phyloP scores from a whole-genome alignment of 768 basidiomycete species.

The Ramaria sp. region DNA sequence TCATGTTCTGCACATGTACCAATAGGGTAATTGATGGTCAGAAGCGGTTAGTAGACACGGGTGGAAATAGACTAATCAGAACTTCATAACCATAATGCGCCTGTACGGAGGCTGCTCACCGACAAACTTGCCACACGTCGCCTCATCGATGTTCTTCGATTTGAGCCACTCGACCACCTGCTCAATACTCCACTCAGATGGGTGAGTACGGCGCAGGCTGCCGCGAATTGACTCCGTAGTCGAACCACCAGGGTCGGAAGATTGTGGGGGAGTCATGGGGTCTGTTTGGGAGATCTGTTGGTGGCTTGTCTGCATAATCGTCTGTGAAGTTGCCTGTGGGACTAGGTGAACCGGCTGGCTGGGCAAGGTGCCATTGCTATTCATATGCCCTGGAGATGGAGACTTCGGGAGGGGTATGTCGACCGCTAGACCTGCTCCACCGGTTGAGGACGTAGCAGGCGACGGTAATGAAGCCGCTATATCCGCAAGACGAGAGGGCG shows the following conservation, averaged over 20 bases:
- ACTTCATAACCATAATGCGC: too few species aligned
- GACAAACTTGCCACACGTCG: slow-evolving; percentile 75
- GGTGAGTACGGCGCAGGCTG: slow-evolving; percentile 21
- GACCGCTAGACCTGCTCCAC: neutral
- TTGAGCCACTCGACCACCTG: slow-evolving; percentile 87
- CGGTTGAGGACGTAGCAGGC: slow-evolving; percentile 7
- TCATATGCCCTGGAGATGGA: neutral
- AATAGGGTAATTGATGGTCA: slow-evolving; percentile 7
- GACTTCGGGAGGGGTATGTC: neutral
- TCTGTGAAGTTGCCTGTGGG: neutral
- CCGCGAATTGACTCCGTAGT: neutral
- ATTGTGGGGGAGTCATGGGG: neutral
- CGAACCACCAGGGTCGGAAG: neutral
- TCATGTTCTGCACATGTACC: slow-evolving; percentile 68
- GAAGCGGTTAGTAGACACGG: neutral
- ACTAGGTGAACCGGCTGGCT: neutral
- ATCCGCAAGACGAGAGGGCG: neutral
- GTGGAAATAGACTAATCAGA: too few species aligned
- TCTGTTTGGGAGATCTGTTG: neutral
- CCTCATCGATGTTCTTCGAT: slow-evolving; percentile 73
- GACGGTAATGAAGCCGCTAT: slow-evolving; percentile 4
- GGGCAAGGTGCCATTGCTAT: neutral
- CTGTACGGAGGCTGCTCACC: slow-evolving; percentile 36
- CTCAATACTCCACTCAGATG: slow-evolving; percentile 76
- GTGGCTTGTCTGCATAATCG: neutral